A percentile compares a stretch with the other conserved stretches of the same genome.
Conservation (phyloP, 371 early-diverging fungal genomes). For the Synchytrium microbalum region DNA sequence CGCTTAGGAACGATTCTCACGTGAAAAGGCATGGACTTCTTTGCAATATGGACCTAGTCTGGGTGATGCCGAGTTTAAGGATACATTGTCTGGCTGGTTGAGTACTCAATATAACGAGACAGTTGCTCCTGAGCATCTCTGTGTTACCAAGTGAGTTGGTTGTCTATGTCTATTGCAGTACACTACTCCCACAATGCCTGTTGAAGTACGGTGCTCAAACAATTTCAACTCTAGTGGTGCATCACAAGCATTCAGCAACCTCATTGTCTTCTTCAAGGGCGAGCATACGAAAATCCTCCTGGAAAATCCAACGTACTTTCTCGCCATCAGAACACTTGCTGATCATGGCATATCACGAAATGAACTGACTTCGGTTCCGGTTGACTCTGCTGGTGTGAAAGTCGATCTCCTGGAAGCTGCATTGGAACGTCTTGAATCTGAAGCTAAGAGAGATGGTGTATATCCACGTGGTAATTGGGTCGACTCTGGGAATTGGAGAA, state of each 20-base stretch:
- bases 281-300: conserved; percentile 29
- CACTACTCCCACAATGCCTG: no score
- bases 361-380: conserved; percentile 13
- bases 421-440: conserved; percentile 10
- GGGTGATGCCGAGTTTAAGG: conserved; percentile 10
- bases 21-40: conserved; percentile 9
- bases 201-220: conserved; percentile 1
- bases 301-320: conserved; percentile 55
- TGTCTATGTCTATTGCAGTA: no score
- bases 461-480: no score
- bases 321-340: conserved; percentile 41
- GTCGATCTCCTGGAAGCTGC: background rate
- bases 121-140: background rate
- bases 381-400: conserved; percentile 23
- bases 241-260: conserved; percentile 19
- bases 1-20: background rate
- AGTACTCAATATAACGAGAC: background rate
- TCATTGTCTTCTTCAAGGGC: conserved; percentile 14
- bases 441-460: conserved; percentile 16
- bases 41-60: conserved; percentile 22
- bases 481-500: no score
- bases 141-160: conserved; percentile 13
- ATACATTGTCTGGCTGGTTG: background rate
- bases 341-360: conserved; percentile 33
- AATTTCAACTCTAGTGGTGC: conserved; percentile 17